Evolutionary conservation across 2,329 filamentous ascomycete genomes (phyloP), one percentile per base, ranked within the genome.

Genomic region (Trichophyton schoenleinii): DNA sequence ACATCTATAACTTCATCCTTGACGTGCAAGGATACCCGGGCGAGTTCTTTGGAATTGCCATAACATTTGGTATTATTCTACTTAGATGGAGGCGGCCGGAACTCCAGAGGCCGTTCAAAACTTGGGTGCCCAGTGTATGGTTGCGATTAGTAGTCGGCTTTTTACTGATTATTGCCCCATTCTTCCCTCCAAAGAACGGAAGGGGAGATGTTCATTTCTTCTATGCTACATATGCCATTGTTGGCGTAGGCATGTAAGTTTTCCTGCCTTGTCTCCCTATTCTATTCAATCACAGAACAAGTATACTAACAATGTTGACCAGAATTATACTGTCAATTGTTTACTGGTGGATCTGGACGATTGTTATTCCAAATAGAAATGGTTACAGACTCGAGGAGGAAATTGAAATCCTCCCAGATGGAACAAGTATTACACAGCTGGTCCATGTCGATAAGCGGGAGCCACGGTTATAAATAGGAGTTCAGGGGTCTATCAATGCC

Each of bases 1-100:
- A 86, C 55, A 83, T 87, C 0, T 90, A 89, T 71, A 85, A 83
- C 8, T 88, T 90, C 67, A 88, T 89, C 31, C 74, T 88, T 0
- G 85, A 89, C 55, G 83, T 89, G 0, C 86, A 89, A 67, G 85
- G 83, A 0, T 89, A 88, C 65, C 81, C 85, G 0, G 83, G 78
- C 0, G 83, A 87, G 62, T 75, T 88, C 13, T 80, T 85, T 61
- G 78, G 78, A 0, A 69, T 88, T 0, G 81, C 83, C 0, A 74
- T 83, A 0, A 81, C 81, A 0, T 65, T 79, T 6, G 86, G 86
- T 0, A 73, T 88, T 0, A 66, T 88, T 0, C 80, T 82, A 71
- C 74, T 90, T 4, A 80, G 87, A 0, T 77, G 75, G 61, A 80
- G 78, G 63, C 76, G 82, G 9, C 84, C 85, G 1, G 79, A 86